A percentile compares a stretch with the other conserved stretches of the same genome.
Evolutionary conservation across 2,329 filamentous ascomycete species (phyloP).

Genomic region (Pestalotiopsis fici): DNA sequence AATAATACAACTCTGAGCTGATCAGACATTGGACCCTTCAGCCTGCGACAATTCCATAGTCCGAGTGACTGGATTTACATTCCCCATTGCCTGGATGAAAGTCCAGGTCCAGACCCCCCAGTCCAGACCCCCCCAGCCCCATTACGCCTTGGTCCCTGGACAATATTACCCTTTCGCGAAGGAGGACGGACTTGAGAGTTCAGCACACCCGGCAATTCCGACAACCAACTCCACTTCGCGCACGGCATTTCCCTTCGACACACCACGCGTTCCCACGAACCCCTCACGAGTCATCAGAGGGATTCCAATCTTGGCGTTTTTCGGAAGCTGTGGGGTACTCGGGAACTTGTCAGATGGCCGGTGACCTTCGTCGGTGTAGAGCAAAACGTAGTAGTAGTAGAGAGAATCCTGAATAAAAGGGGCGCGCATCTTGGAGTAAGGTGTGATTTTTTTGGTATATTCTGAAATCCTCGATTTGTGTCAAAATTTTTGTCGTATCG

Average conservation of each 20-base stretch:
- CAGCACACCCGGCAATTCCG: not conserved
- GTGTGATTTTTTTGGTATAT: not conserved
- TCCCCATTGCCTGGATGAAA: not conserved
- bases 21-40: not conserved
- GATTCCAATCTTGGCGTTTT: not conserved
- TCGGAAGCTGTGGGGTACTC: not conserved
- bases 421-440: not conserved
- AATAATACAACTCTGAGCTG: not conserved
- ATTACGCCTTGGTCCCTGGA: no score
- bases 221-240: not conserved
- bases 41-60: not conserved
- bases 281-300: not conserved
- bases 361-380: not conserved
- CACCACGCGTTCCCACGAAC: not conserved
- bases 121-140: no score
- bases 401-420: not conserved
- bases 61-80: not conserved
- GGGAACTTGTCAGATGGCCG: not conserved
- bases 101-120: not conserved
- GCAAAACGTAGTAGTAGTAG: not conserved
- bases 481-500: not conserved
- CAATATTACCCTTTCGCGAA: no score
- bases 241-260: conserved; percentile 1
- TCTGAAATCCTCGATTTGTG: not conserved
- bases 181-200: no score